phyloP scores from a whole-genome alignment of 2,329 filamentous ascomycete genomes.

The Aspergillus pseudoviridinutans region DNA sequence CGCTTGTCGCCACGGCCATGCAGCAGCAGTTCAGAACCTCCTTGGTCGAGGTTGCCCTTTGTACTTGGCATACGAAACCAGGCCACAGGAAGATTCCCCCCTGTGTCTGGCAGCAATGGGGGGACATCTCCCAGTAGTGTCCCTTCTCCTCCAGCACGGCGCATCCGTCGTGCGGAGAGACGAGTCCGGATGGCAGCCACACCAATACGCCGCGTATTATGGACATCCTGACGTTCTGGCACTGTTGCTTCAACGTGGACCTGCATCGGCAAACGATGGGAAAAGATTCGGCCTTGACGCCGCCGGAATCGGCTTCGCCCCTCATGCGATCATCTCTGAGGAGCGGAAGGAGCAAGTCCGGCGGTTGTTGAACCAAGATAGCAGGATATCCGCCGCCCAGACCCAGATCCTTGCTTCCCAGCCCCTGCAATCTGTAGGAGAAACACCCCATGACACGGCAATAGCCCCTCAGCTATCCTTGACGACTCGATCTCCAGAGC shows the following conservation, averaged over 20 bases:
- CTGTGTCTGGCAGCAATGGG: slow-evolving; percentile 35
- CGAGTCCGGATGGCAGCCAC: slow-evolving; percentile 34
- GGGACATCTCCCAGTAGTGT: slow-evolving; percentile 31
- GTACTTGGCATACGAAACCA: slow-evolving; percentile 20
- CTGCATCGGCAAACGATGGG: slow-evolving; percentile 11
- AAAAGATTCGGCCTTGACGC: slow-evolving; percentile 13
- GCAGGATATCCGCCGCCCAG: neutral
- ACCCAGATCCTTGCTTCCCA: neutral
- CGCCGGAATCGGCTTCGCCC: slow-evolving; percentile 23
- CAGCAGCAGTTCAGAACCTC: slow-evolving; percentile 30
- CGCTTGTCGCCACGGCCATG: slow-evolving; percentile 31
- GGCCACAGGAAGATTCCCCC: slow-evolving; percentile 34
- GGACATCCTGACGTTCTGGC: slow-evolving; percentile 34
- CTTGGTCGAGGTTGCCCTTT: slow-evolving; percentile 31
- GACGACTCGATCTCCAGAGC: neutral
- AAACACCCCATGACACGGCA: neutral
- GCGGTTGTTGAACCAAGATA: slow-evolving; percentile 13
- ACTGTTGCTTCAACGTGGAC: slow-evolving; percentile 26
- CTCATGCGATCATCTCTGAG: slow-evolving; percentile 17
- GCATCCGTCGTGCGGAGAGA: slow-evolving; percentile 33
- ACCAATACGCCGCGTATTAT: slow-evolving; percentile 36
- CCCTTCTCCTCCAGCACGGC: slow-evolving; percentile 29
- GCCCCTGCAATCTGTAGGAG: neutral
- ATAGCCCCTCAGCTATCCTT: neutral
- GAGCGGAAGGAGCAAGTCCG: slow-evolving; percentile 18